Conservation (phyloP, 495 filamentous ascomycete species). For the Talaromyces trachyspermus region DNA sequence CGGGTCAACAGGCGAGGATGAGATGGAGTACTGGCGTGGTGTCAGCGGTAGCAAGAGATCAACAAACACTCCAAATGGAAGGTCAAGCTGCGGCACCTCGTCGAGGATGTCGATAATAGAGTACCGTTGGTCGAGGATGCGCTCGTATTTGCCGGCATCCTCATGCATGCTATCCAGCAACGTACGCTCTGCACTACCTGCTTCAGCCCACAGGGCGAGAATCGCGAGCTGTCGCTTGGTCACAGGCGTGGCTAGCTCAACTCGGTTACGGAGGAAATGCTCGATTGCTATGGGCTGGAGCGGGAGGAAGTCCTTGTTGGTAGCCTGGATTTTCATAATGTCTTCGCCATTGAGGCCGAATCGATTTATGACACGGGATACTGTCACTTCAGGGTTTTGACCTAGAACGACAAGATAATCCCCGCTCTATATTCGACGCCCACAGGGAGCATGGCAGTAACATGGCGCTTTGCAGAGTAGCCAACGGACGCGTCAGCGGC, state of each 20-base stretch:
- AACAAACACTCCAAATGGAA: not conserved
- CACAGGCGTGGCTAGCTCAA: conserved; percentile 64
- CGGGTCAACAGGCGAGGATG: conserved; percentile 46
- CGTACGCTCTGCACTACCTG: not conserved
- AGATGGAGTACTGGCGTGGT: conserved; percentile 65
- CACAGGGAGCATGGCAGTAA: conserved; percentile 57
- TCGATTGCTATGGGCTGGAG: no score
- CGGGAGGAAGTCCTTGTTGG: conserved; percentile 48
- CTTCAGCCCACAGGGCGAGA: no score
- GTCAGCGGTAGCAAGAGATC: conserved; percentile 41
- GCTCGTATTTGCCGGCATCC: not conserved
- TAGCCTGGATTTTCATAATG: not conserved
- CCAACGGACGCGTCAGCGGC: no score
- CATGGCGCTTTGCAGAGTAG: conserved; percentile 52
- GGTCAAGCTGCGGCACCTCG: not conserved
- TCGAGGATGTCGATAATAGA: not conserved
- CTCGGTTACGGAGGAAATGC: conserved; percentile 59
- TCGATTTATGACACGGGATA: conserved; percentile 45
- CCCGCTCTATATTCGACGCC: conserved; percentile 61
- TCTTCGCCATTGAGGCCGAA: conserved; percentile 58
- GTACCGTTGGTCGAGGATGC: not conserved
- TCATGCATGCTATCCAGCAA: not conserved
- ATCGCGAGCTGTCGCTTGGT: no score
- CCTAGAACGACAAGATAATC: conserved; percentile 72
- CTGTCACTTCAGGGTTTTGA: conserved; percentile 52